Percentiles rank a stretch among this genome's conserved stretches.
Conservation (phyloP, 2,329 filamentous ascomycete species). For the Fusarium nygamai region DNA sequence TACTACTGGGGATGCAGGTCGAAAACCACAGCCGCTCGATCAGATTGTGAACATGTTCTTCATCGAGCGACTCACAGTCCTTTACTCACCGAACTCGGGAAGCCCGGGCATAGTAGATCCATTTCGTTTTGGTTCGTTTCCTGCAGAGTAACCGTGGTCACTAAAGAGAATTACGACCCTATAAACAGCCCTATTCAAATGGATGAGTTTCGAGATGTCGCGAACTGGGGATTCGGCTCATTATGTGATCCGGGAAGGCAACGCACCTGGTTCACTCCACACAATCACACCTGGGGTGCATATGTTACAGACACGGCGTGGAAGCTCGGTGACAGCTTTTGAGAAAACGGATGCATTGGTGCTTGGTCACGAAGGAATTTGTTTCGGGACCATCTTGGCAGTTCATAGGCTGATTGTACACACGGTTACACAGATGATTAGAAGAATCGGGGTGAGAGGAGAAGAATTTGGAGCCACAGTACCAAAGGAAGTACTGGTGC, state of each 20-base stretch:
- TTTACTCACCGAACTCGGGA: not conserved
- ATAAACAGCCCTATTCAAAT: not conserved
- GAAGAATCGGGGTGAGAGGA: not conserved
- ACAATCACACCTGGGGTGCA: not conserved
- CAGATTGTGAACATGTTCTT: not conserved
- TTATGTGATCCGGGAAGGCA: not conserved
- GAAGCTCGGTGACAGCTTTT: not conserved
- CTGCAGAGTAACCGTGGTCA: not conserved
- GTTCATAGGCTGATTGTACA: not conserved
- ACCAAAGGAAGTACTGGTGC: too few relatives aligned
- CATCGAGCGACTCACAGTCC: not conserved
- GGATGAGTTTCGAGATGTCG: not conserved
- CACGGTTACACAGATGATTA: not conserved
- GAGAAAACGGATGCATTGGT: not conserved
- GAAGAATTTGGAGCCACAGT: not conserved
- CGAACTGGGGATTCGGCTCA: not conserved
- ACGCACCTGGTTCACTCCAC: not conserved
- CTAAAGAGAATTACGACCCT: not conserved
- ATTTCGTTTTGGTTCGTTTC: not conserved
- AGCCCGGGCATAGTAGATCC: not conserved
- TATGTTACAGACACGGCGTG: not conserved
- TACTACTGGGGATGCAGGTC: not conserved
- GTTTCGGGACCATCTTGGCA: not conserved
- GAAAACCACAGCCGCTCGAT: not conserved
- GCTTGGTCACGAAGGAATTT: not conserved